A percentile compares a stretch with the other conserved stretches of the same genome.
Conservation (phyloP, 768 basidiomycete genomes). For the Steccherinum ochraceum region DNA sequence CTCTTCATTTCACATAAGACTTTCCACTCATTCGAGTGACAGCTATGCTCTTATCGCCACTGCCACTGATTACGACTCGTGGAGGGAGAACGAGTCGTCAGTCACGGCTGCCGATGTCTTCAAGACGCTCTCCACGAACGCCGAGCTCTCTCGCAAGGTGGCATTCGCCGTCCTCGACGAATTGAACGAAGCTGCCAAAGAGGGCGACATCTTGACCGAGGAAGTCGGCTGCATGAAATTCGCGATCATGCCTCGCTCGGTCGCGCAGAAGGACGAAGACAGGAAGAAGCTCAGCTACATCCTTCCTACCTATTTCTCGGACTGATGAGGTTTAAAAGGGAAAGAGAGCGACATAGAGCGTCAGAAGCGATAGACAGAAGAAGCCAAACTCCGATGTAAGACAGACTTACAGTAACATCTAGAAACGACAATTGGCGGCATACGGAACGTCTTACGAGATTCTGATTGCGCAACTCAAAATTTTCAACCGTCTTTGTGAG, state of each 20-base stretch:
- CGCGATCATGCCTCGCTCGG: conserved; percentile 72
- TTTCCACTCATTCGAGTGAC: background rate
- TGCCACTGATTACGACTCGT: conserved; percentile 93
- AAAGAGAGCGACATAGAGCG: no score
- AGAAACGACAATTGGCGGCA: no score
- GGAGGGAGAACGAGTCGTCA: conserved; percentile 72
- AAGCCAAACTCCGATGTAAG: no score
- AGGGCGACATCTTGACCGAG: conserved; percentile 53
- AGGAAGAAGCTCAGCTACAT: conserved; percentile 66
- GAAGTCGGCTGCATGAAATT: conserved; percentile 81
- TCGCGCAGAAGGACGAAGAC: conserved; percentile 50
- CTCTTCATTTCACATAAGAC: background rate
- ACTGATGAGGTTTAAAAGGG: conserved; percentile 1
- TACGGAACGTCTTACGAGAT: no score
- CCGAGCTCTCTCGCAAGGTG: conserved; percentile 76
- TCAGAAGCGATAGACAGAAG: no score
- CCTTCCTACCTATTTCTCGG: conserved; percentile 67
- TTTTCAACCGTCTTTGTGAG: no score
- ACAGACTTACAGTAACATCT: no score
- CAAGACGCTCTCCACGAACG: conserved; percentile 83
- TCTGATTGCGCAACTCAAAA: no score
- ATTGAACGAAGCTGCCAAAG: conserved; percentile 50
- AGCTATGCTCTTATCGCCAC: conserved; percentile 92
- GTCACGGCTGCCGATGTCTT: conserved; percentile 91
- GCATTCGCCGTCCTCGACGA: conserved; percentile 65